These are phyloP conservation scores for Endocarpon pusillum DNA, from an alignment of 495 filamentous ascomycete species.

Conservation along the genomic window DNA sequence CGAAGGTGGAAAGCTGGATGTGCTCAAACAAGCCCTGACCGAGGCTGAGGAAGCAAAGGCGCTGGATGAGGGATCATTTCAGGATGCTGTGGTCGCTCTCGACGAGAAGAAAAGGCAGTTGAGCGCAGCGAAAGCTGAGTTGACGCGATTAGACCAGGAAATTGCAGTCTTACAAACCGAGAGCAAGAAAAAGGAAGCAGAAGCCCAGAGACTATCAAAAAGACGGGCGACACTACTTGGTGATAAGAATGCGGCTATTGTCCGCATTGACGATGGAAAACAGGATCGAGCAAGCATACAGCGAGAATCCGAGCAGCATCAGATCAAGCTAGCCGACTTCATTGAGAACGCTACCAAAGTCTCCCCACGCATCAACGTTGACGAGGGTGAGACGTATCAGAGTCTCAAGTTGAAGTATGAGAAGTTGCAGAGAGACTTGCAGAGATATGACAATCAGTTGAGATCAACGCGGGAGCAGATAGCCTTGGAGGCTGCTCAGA, in stretches of 20 bases:
- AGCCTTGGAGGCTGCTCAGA: conserved; percentile 27
- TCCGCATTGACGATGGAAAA: conserved; percentile 30
- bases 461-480: conserved; percentile 57
- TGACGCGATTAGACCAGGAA: conserved; percentile 23
- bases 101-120: conserved; percentile 27
- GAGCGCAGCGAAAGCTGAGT: conserved; percentile 20
- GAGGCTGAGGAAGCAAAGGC: conserved; percentile 34
- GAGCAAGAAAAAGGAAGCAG: conserved; percentile 40
- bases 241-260: conserved; percentile 49
- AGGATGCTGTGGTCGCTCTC: conserved; percentile 35
- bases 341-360: conserved; percentile 38
- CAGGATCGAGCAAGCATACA: conserved; percentile 27
- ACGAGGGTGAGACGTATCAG: conserved; percentile 43
- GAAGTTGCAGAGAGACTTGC: conserved; percentile 37
- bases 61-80: conserved; percentile 27
- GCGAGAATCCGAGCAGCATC: conserved; percentile 27
- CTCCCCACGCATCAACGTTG: conserved; percentile 44
- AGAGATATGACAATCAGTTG: conserved; percentile 31
- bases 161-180: conserved; percentile 24
- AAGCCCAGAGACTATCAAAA: conserved; percentile 29
- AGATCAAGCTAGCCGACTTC: conserved; percentile 32
- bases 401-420: conserved; percentile 48
- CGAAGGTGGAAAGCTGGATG: conserved; percentile 44
- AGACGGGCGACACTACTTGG: conserved; percentile 35
- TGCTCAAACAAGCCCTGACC: conserved; percentile 32